phyloP scores from a whole-genome alignment of 495 filamentous ascomycete species.

The Tuber brumale region DNA sequence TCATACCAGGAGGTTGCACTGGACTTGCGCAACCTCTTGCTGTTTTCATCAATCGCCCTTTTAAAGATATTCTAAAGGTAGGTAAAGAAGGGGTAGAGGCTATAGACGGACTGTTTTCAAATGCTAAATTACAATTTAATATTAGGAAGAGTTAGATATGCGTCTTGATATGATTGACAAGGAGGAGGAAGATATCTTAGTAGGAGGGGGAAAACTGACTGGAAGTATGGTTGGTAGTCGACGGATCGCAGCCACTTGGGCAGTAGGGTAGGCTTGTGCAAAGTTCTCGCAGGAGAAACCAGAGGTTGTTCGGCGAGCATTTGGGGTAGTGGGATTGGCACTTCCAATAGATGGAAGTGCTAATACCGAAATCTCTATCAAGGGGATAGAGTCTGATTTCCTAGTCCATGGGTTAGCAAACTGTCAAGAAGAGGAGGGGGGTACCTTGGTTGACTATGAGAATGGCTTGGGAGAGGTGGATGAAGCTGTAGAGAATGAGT shows the following conservation, averaged over 20 bases:
- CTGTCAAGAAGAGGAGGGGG: too few species aligned
- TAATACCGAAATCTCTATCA: too few species aligned
- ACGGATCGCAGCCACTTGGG: neutral
- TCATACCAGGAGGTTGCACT: neutral
- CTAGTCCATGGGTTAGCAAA: too few species aligned
- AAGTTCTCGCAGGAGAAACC: too few species aligned
- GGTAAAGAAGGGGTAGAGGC: neutral
- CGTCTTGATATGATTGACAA: neutral
- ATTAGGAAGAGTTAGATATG: neutral
- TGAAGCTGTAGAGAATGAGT: too few species aligned
- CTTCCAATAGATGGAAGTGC: too few species aligned
- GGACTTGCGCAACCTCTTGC: neutral
- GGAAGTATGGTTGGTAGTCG: neutral
- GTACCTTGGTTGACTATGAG: too few species aligned
- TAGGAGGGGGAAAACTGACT: neutral
- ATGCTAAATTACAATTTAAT: neutral
- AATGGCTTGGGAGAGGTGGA: too few species aligned
- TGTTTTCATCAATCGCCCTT: neutral
- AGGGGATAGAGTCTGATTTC: too few species aligned
- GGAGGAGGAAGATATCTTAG: neutral
- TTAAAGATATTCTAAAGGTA: neutral
- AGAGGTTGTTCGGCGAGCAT: too few species aligned
- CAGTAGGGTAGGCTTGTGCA: too few species aligned
- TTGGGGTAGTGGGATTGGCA: too few species aligned
- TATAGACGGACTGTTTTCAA: neutral